Evolutionary conservation across 768 basidiomycete species (phyloP), one percentile per base, ranked within the genome.

Genomic region (Pisolithus orientalis): DNA sequence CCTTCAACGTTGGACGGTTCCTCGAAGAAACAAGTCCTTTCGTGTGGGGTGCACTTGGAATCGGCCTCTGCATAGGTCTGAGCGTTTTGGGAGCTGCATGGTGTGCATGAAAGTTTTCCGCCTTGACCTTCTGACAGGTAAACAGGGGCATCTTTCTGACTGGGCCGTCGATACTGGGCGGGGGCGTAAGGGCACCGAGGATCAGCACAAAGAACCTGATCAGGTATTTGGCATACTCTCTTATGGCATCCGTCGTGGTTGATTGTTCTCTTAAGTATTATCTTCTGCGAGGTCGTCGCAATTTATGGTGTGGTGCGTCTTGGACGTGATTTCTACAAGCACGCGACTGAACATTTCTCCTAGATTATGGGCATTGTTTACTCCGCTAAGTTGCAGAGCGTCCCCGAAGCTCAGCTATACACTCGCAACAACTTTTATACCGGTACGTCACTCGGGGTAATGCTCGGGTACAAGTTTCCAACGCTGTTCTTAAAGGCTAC

Each of bases 201-300:
- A 98, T 99, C 50, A 80, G 86, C 46, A 98, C 95, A 17, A 98
- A 99, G 80, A 99, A 99, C 68, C 69, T 98, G 68, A 96, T 99
- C 61, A 94, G 91, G 94, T 92, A 47, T 49, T 79, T 63, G 11
- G 38, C 28, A 4, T 10, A 10, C 13, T 28, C 8, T 25, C 10
- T 31, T 16, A 13, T 11, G 6, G n/a, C 34, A 24, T 45, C 3
- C 16, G 24, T 29, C 27, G 28, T 49, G n/a, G 34, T 40, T 7
- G 48, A 31, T 40, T 25, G 43, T 31, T 37, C 16, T 39, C 16
- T 16, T 7, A 6, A 97, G 95, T 59, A 93, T 98, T 75, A 97
- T 99, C 64, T 97, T 98, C 78, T 97, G 95, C 70, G 95, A 98
- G 75, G 96, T 97, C 64, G 94, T 99, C 28, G 96, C 95, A 53